Percentiles rank a stretch among this genome's conserved stretches.
Evolutionary conservation across 176 grass and related monocot species (phyloP).

Genomic region (Typha latifolia): DNA sequence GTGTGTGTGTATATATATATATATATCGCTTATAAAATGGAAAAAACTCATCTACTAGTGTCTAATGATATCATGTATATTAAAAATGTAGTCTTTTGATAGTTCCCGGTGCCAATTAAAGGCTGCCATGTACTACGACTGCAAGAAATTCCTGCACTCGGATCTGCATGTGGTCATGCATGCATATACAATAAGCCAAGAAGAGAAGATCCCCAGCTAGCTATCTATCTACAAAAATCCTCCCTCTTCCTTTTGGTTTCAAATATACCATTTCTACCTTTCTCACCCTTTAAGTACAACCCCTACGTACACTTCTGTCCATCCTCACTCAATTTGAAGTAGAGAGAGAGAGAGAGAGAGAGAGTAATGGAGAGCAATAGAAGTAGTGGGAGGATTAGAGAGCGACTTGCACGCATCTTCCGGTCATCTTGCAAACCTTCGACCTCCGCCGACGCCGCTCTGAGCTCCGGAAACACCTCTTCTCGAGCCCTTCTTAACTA

Average conservation of each 20-base stretch:
- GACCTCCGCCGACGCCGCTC: constrained; percentile 21
- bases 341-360: neutral
- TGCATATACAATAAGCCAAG: constrained; percentile 5
- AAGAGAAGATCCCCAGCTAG: neutral
- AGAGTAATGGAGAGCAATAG: constrained; percentile 19
- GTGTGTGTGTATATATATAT: too few species aligned
- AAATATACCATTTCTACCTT: neutral
- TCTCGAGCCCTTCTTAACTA: constrained; percentile 15
- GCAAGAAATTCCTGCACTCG: too few species aligned
- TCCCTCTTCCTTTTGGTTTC: neutral
- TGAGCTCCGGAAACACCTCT: constrained; percentile 21
- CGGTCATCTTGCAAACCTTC: constrained; percentile 67
- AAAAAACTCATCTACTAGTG: too few species aligned
- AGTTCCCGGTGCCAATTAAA: too few species aligned
- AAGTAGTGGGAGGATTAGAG: constrained; percentile 45
- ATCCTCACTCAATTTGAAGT: neutral
- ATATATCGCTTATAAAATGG: too few species aligned
- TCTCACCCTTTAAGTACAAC: constrained; percentile 14
- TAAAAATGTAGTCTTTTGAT: too few species aligned
- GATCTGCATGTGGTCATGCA: too few species aligned
- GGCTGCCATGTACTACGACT: too few species aligned
- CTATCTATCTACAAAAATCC: neutral
- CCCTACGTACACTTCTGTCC: neutral
- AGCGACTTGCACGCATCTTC: constrained; percentile 70
- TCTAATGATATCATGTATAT: too few species aligned